phyloP scores from a whole-genome alignment of 257 asterid species.

The Datura wrightii region DNA sequence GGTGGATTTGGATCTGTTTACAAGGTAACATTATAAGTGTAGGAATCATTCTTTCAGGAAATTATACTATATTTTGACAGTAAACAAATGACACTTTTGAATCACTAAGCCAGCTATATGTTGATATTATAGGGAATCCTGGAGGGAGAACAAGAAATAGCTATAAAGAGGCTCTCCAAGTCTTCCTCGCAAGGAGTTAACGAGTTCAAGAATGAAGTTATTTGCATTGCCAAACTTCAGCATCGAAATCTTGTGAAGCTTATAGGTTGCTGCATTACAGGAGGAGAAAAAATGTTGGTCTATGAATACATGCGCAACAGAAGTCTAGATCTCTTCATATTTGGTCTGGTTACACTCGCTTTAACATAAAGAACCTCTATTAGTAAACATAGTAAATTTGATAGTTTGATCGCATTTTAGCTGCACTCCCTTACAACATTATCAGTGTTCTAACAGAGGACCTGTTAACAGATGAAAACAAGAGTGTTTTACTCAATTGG shows the following conservation, averaged over 20 bases:
- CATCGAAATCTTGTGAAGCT: slow-evolving; percentile 43
- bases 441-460: slow-evolving; percentile 2
- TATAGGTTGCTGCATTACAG: slow-evolving; percentile 48
- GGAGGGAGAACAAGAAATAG: slow-evolving; percentile 41
- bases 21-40: slow-evolving; percentile 31
- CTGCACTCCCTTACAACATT: not conserved
- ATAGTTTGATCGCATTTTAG: not conserved
- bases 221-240: slow-evolving; percentile 26
- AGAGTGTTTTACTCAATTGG: slow-evolving; percentile 36
- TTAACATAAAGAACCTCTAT: not conserved
- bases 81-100: not conserved
- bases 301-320: slow-evolving; percentile 31
- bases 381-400: not conserved
- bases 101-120: not conserved
- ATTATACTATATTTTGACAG: not conserved
- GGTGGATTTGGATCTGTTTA: slow-evolving; percentile 48
- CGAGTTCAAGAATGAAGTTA: slow-evolving; percentile 51
- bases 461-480: slow-evolving; percentile 37
- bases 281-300: slow-evolving; percentile 34
- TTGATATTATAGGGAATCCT: slow-evolving; percentile 36
- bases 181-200: slow-evolving; percentile 45
- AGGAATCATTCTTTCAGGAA: not conserved
- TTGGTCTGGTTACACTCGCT: slow-evolving; percentile 36
- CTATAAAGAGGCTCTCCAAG: slow-evolving; percentile 49
- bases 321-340: slow-evolving; percentile 45